Conservation (phyloP, 805 yeast species). For the Candida michaelii region DNA sequence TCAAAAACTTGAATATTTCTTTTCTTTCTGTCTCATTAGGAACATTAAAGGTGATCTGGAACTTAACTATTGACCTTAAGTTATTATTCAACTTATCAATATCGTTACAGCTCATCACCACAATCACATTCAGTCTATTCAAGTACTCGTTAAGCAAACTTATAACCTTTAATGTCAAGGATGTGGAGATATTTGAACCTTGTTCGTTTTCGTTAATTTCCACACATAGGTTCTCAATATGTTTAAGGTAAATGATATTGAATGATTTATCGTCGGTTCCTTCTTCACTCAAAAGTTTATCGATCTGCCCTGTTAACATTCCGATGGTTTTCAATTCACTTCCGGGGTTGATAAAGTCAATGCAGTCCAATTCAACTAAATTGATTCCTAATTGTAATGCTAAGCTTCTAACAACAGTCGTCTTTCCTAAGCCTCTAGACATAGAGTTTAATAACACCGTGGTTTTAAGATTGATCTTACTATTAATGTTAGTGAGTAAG, state of each 20-base stretch:
- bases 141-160: conserved; percentile 58
- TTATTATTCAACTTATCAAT: conserved; percentile 66
- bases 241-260: conserved; percentile 60
- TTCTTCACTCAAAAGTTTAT: conserved; percentile 51
- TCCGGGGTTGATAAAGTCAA: conserved; percentile 63
- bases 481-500: conserved; percentile 49
- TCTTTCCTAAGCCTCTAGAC: conserved; percentile 77
- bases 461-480: conserved; percentile 49
- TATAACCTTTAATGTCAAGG: conserved; percentile 53
- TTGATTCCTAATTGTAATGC: conserved; percentile 64
- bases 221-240: conserved; percentile 72
- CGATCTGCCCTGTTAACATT: conserved; percentile 70
- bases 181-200: conserved; percentile 37
- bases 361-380: conserved; percentile 66
- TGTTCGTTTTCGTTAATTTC: conserved; percentile 61
- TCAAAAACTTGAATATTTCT: conserved; percentile 56
- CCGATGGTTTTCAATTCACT: conserved; percentile 81
- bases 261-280: conserved; percentile 22
- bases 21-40: conserved; percentile 77
- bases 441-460: conserved; percentile 66
- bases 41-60: conserved; percentile 73
- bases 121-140: conserved; percentile 39
- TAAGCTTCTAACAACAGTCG: conserved; percentile 56
- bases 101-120: conserved; percentile 68
- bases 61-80: conserved; percentile 67